A percentile compares a stretch with the other conserved stretches of the same genome.
Evolutionary conservation across 2,329 filamentous ascomycete genomes (phyloP).

Genomic region (Penicillium brasilianum): DNA sequence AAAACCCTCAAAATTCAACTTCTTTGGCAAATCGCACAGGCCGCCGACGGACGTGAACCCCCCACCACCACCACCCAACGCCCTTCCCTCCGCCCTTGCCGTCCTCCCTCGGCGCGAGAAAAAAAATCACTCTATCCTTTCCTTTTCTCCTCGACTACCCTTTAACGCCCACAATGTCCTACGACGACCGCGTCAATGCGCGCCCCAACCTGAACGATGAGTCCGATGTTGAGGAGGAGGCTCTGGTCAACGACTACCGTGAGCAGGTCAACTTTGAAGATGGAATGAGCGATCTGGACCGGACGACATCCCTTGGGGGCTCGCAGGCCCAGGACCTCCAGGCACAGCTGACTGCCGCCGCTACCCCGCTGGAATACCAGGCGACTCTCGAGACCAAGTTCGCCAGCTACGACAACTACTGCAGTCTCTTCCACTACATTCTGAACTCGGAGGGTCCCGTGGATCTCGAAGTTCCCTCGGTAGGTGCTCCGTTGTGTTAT

Average conservation of each 20-base stretch:
- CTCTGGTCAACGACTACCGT: slow-evolving; percentile 91
- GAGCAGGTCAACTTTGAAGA: slow-evolving; percentile 96
- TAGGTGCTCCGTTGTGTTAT: slow-evolving; percentile 57
- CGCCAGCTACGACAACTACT: slow-evolving; percentile 98
- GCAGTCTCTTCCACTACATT: slow-evolving; percentile 98
- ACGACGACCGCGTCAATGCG: slow-evolving; percentile 50
- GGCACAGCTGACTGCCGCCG: slow-evolving; percentile 85
- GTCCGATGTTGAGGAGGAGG: slow-evolving; percentile 95
- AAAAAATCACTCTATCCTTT: slow-evolving; percentile 19
- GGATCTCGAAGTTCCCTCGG: slow-evolving; percentile 93
- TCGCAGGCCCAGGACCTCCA: slow-evolving; percentile 90
- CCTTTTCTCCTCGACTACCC: slow-evolving; percentile 13
- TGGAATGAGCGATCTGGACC: slow-evolving; percentile 79
- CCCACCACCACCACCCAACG: slow-evolving; percentile 21
- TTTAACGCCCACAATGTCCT: slow-evolving; percentile 47
- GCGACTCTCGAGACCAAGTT: slow-evolving; percentile 96
- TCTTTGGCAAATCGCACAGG: slow-evolving; percentile 45
- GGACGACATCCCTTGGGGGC: slow-evolving; percentile 70
- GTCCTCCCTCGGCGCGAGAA: slow-evolving; percentile 25
- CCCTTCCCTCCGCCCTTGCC: slow-evolving; percentile 29
- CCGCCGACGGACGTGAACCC: slow-evolving; percentile 39
- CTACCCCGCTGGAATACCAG: slow-evolving; percentile 93
- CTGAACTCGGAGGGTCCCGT: slow-evolving; percentile 99
- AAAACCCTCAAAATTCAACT: slow-evolving; percentile 54
- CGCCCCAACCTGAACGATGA: slow-evolving; percentile 67